These are phyloP conservation scores for Pichia sp. DNA, from an alignment of 1,139 yeast species.

Conservation along the genomic window DNA sequence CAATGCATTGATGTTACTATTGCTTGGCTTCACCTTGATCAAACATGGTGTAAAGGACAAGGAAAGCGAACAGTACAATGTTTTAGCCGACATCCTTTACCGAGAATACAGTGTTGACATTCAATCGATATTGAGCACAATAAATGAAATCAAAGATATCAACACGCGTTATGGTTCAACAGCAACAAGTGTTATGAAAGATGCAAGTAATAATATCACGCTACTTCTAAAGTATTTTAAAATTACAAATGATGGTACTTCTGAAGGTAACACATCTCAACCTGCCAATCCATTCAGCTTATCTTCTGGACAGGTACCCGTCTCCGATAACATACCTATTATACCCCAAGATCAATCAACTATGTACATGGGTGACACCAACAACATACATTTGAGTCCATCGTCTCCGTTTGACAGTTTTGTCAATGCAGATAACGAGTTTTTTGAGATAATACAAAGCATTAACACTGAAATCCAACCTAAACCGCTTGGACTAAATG, in stretches of 20 bases:
- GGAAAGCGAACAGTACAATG: slow-evolving; percentile 7
- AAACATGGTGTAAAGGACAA: slow-evolving; percentile 12
- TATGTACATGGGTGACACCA: neutral
- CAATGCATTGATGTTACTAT: slow-evolving; percentile 32
- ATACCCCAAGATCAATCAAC: neutral
- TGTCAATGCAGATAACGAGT: slow-evolving; percentile 8
- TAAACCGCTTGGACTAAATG: slow-evolving; percentile 7
- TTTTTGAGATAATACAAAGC: slow-evolving; percentile 10
- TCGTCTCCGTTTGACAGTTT: neutral
- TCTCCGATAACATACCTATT: neutral
- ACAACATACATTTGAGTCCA: neutral
- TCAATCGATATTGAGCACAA: slow-evolving; percentile 26
- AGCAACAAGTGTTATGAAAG: slow-evolving; percentile 16
- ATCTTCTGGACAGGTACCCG: neutral
- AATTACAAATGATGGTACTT: slow-evolving; percentile 1
- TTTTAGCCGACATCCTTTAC: slow-evolving; percentile 19
- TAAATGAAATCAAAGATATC: slow-evolving; percentile 25
- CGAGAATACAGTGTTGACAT: slow-evolving; percentile 23
- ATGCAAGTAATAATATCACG: slow-evolving; percentile 18
- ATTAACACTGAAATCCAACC: slow-evolving; percentile 12
- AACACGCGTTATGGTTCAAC: slow-evolving; percentile 13
- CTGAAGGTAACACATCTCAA: neutral
- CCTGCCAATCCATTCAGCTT: neutral
- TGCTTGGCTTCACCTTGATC: slow-evolving; percentile 31
- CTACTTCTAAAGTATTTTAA: slow-evolving; percentile 18